A percentile compares a stretch with the other conserved stretches of the same genome.
Evolutionary conservation across 805 yeast species (phyloP).

Genomic region (Zygosaccharomyces rouxii): DNA sequence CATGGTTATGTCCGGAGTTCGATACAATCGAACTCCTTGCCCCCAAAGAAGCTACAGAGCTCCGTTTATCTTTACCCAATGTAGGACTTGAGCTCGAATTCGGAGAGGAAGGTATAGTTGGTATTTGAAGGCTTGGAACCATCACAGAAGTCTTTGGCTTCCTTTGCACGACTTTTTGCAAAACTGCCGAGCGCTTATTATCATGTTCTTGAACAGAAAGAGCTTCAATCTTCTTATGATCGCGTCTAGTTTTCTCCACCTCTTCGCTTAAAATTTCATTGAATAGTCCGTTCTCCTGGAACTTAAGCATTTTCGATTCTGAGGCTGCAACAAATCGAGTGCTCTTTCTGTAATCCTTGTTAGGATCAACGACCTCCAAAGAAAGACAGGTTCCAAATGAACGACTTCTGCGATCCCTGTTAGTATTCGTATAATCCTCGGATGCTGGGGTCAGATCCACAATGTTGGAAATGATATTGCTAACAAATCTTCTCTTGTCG

Average conservation of each 20-base stretch:
- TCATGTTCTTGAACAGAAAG: constrained; percentile 38
- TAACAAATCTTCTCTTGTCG: constrained; percentile 72
- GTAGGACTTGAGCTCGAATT: constrained; percentile 12
- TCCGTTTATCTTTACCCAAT: constrained; percentile 21
- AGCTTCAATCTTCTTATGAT: constrained; percentile 42
- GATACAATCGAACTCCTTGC: constrained; percentile 23
- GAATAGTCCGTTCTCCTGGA: constrained; percentile 42
- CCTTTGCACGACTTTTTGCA: constrained; percentile 29
- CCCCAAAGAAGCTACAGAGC: constrained; percentile 20
- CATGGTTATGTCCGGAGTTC: constrained; percentile 22
- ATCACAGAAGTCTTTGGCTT: constrained; percentile 20
- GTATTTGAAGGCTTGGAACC: constrained; percentile 12
- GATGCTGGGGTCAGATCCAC: constrained; percentile 38
- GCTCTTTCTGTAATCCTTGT: constrained; percentile 18
- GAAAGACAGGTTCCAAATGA: constrained; percentile 21
- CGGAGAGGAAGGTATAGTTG: constrained; percentile 8
- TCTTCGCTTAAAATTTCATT: constrained; percentile 45
- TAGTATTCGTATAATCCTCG: constrained; percentile 11
- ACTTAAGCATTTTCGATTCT: constrained; percentile 41
- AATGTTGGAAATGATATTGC: constrained; percentile 55
- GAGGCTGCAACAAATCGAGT: constrained; percentile 41
- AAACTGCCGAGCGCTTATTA: constrained; percentile 30
- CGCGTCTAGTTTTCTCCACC: constrained; percentile 49
- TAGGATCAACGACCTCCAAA: constrained; percentile 31
- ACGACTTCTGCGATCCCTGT: not conserved